Evolutionary conservation across 106 monocot genomes (phyloP).

Genomic region (Platanthera zijinensis): DNA sequence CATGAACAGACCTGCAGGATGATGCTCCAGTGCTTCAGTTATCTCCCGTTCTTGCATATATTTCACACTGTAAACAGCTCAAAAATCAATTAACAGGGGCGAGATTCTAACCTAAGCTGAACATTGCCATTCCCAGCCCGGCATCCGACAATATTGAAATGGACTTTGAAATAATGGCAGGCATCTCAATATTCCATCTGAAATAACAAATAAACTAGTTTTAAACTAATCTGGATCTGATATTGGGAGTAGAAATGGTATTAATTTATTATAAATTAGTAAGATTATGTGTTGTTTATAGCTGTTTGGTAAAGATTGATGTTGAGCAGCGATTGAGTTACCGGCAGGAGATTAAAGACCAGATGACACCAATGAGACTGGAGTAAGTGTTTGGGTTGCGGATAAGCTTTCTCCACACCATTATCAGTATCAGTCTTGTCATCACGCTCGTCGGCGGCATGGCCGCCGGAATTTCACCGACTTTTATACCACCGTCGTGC

Average conservation of each 20-base stretch:
- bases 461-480: constrained; percentile 16
- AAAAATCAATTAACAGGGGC: neutral
- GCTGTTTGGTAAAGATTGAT: no score
- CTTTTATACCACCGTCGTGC: constrained; percentile 12
- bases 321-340: neutral
- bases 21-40: neutral
- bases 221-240: no score
- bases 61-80: neutral
- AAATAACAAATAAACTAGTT: neutral
- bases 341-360: constrained; percentile 85
- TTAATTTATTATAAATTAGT: neutral
- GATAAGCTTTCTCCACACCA: constrained; percentile 97
- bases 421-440: constrained; percentile 91
- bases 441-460: constrained; percentile 94
- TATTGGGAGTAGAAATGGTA: no score
- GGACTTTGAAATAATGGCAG: constrained; percentile 59
- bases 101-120: constrained; percentile 70
- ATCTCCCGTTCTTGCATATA: neutral
- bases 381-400: constrained; percentile 98
- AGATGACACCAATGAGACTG: constrained; percentile 72
- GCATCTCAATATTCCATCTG: constrained; percentile 94
- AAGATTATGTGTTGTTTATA: no score
- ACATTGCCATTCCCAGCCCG: constrained; percentile 98
- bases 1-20: constrained; percentile 87
- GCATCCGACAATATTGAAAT: constrained; percentile 97